phyloP scores from a whole-genome alignment of 2,329 filamentous ascomycete species.

The Microdochium trichocladiopsis region DNA sequence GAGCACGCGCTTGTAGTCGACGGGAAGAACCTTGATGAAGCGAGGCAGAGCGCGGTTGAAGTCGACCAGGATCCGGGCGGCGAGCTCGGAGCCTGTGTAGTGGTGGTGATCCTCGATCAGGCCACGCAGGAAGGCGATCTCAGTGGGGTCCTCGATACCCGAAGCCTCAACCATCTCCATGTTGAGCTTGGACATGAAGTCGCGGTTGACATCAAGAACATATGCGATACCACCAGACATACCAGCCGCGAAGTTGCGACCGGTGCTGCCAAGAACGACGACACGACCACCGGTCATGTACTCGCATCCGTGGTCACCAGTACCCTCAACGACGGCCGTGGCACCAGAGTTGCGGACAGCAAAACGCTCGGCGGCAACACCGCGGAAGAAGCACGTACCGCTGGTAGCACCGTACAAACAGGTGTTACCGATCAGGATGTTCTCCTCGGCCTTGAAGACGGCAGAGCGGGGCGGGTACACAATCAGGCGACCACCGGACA shows the following conservation, averaged over 20 bases:
- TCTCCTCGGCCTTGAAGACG: conserved; percentile 94
- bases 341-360: conserved; percentile 95
- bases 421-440: conserved; percentile 87
- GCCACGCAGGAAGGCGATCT: conserved; percentile 85
- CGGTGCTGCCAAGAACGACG: conserved; percentile 78
- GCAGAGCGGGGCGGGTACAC: conserved; percentile 87
- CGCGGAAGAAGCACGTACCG: conserved; percentile 93
- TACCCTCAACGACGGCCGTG: conserved; percentile 90
- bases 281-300: conserved; percentile 98
- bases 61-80: conserved; percentile 88
- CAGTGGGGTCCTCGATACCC: conserved; percentile 72
- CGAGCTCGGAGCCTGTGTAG: conserved; percentile 93
- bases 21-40: conserved; percentile 89
- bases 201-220: conserved; percentile 79
- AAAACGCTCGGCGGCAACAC: conserved; percentile 92
- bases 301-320: conserved; percentile 94
- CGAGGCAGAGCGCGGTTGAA: conserved; percentile 85
- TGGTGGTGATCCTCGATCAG: conserved; percentile 96
- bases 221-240: conserved; percentile 99
- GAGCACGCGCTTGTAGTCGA: conserved; percentile 93
- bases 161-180: conserved; percentile 95
- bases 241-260: conserved; percentile 94
- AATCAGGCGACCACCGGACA: conserved; percentile 88
- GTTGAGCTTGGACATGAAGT: conserved; percentile 92
- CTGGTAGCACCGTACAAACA: conserved; percentile 91